These are phyloP conservation scores for Metarhizium anisopliae DNA, from an alignment of 2,329 filamentous ascomycete species.

Conservation along the genomic window DNA sequence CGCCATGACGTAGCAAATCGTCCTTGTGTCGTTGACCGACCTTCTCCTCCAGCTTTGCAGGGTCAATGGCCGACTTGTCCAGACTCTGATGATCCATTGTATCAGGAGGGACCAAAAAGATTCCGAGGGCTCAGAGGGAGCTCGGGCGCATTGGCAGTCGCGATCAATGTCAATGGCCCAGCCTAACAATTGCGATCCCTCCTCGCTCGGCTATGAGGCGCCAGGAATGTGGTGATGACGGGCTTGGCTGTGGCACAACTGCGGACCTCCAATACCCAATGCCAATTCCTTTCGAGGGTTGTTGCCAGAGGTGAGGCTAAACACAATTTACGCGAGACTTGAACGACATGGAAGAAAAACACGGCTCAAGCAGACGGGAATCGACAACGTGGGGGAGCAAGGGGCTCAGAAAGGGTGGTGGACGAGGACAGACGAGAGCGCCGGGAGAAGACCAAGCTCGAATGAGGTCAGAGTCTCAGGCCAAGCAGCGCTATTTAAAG, in stretches of 20 bases:
- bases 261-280: too few species aligned
- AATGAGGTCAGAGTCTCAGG: background rate
- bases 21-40: slow-evolving; percentile 1
- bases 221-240: background rate
- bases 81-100: background rate
- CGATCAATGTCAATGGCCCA: too few species aligned
- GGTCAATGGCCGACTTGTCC: slow-evolving; percentile 4
- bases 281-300: background rate
- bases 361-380: background rate
- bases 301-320: background rate
- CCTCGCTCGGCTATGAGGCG: background rate
- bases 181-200: too few species aligned
- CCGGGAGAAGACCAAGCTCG: background rate
- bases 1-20: background rate
- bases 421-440: too few species aligned
- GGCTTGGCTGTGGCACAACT: background rate
- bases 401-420: too few species aligned
- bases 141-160: too few species aligned
- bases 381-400: background rate
- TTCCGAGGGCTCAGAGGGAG: too few species aligned
- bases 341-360: background rate
- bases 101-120: background rate
- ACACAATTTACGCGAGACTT: too few species aligned
- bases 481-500: background rate
- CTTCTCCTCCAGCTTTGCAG: slow-evolving; percentile 10